These are phyloP conservation scores for Salix arbutifolia DNA, from an alignment of 345 rosid species.

Conservation along the genomic window DNA sequence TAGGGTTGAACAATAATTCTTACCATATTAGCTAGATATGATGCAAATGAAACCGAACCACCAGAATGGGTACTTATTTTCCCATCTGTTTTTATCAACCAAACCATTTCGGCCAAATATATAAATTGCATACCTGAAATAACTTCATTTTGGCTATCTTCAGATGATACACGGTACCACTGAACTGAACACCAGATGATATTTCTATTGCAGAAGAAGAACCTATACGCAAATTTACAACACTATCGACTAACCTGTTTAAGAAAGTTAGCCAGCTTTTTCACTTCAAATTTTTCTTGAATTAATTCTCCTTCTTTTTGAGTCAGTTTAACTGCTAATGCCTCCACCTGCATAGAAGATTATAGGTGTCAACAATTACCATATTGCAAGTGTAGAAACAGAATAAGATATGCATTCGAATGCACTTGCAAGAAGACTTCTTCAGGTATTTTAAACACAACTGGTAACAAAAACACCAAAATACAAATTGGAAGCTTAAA, in stretches of 20 bases:
- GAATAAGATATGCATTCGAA: not conserved
- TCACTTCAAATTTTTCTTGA: conserved; percentile 95
- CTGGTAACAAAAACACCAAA: not conserved
- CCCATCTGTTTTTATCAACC: too few relatives aligned
- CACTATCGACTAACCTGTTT: conserved; percentile 56
- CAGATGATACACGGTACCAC: conserved; percentile 78
- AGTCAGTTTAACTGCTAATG: conserved; percentile 90
- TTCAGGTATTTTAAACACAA: not conserved
- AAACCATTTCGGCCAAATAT: too few relatives aligned
- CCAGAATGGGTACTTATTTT: too few relatives aligned
- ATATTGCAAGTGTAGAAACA: not conserved
- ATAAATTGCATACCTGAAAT: conserved; percentile 54
- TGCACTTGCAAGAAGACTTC: not conserved
- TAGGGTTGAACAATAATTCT: too few relatives aligned
- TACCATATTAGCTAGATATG: too few relatives aligned
- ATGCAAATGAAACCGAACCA: too few relatives aligned
- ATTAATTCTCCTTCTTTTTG: conserved; percentile 95
- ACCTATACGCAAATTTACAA: not conserved
- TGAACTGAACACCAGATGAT: conserved; percentile 49
- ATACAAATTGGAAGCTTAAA: not conserved
- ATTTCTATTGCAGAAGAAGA: not conserved
- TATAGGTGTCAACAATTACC: not conserved
- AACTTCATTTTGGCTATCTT: conserved; percentile 58
- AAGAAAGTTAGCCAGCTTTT: conserved; percentile 83
- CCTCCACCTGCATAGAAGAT: conserved; percentile 67